phyloP scores from a whole-genome alignment of 495 filamentous ascomycete genomes.

The Neurospora intermedia region DNA sequence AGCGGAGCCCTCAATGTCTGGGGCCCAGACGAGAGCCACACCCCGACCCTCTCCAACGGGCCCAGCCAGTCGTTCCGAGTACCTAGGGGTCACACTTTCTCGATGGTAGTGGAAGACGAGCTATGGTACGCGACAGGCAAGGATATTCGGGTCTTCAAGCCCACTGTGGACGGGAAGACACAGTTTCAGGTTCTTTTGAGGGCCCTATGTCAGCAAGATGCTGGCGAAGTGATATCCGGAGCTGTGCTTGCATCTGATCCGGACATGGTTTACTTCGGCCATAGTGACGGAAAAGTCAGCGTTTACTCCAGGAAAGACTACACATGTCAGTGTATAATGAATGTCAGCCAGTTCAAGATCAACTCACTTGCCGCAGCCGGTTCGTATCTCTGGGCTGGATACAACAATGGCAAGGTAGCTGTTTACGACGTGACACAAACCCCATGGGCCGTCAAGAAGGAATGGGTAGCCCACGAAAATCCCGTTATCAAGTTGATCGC shows the following conservation, averaged over 20 bases:
- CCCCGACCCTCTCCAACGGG: conserved; percentile 58
- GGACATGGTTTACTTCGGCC: conserved; percentile 80
- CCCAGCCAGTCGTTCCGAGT: conserved; percentile 57
- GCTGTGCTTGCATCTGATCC: conserved; percentile 62
- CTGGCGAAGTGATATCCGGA: conserved; percentile 84
- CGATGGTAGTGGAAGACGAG: conserved; percentile 65
- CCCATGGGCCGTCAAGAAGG: conserved; percentile 86
- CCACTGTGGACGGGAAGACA: conserved; percentile 49
- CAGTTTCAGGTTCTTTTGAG: conserved; percentile 62
- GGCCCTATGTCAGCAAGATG: conserved; percentile 52
- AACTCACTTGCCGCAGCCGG: conserved; percentile 78
- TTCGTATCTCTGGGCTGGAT: conserved; percentile 82
- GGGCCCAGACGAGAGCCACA: conserved; percentile 65
- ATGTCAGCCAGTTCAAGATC: conserved; percentile 89
- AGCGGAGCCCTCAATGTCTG: conserved; percentile 81
- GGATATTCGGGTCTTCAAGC: conserved; percentile 74
- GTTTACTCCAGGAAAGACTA: conserved; percentile 73
- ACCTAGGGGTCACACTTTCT: conserved; percentile 75
- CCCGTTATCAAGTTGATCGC: conserved; percentile 66
- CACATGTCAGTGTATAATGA: conserved; percentile 64
- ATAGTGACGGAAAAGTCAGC: conserved; percentile 86
- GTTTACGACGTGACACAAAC: conserved; percentile 75
- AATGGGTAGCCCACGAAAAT: conserved; percentile 83
- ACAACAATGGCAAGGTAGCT: conserved; percentile 89
- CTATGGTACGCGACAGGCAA: conserved; percentile 87